Evolutionary conservation across 1,284 basidiomycete species (phyloP), one percentile per base, ranked within the genome.

Genomic region (Gymnopus androsaceus): DNA sequence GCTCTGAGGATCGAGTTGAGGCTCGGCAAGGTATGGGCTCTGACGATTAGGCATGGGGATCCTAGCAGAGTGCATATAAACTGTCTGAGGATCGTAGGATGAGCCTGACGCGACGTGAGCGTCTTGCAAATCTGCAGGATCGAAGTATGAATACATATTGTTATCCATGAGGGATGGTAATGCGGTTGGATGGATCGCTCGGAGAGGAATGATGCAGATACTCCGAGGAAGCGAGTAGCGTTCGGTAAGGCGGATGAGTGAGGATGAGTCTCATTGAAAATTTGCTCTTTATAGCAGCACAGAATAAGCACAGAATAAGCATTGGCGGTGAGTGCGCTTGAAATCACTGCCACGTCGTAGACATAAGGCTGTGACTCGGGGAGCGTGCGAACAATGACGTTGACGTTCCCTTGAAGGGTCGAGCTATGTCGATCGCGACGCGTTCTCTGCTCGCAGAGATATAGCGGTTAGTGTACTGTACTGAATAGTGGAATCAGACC

Each of bases 401-500:
- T n/a, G 30, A 30, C 33, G 15, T 25, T 14, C 6, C 9, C 14
- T 23, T 34, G 19, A 37, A 34, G 25, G 33, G 46, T 48, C 21
- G 34, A 50, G 48, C 48, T 50, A 50, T 50, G 48, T 50, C 8
- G 36, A 38, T 50, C 48, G 36, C 45, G n/a, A 47, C 45, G 28
- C 28, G 4, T 42, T 42, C n/a, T 38, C 14, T 33, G 6, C 17
- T 5, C 5, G 14, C 19, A 21, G 40, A n/a, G n/a, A n/a, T 41
- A 21, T n/a, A 11, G 40, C 19, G 19, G 40, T 2, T 6, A 41
- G 40, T 41, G 17, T 11, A 19, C 17, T 41, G 19, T 41, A 11
- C 19, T 8, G 21, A 21, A 21, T 21, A n/a, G 19, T 21, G 17
- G 12, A 25, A 19, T 11, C 19, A 41, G 19, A 9, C 8, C 40